Conservation (phyloP, 768 basidiomycete genomes). For the Termitomyces sp. region DNA sequence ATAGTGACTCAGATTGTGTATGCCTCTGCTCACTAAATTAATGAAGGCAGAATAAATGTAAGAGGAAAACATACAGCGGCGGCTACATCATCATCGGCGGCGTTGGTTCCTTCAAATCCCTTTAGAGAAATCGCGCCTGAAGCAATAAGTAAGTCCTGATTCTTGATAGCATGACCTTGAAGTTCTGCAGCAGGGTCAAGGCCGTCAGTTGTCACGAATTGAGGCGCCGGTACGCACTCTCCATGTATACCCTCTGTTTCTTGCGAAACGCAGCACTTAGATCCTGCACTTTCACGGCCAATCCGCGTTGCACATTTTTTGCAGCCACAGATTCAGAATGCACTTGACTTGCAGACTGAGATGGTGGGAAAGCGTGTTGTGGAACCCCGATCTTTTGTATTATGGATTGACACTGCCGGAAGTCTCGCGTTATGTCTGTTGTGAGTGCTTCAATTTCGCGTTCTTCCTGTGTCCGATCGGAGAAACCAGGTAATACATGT, state of each 20-base stretch:
- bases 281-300: slow-evolving; percentile 96
- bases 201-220: background rate
- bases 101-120: slow-evolving; percentile 77
- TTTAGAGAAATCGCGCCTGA: slow-evolving; percentile 77
- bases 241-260: slow-evolving; percentile 98
- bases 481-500: slow-evolving; percentile 92
- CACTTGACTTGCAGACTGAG: slow-evolving; percentile 30
- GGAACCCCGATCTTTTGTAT: slow-evolving; percentile 70
- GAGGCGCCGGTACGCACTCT: slow-evolving; percentile 59
- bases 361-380: slow-evolving; percentile 62
- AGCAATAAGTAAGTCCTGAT: slow-evolving; percentile 88
- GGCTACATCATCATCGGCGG: slow-evolving; percentile 86
- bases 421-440: slow-evolving; percentile 84
- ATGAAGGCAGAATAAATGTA: slow-evolving; percentile 6
- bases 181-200: slow-evolving; percentile 41
- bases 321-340: slow-evolving; percentile 59
- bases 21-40: slow-evolving; percentile 16
- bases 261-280: slow-evolving; percentile 89
- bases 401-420: slow-evolving; percentile 54
- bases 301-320: slow-evolving; percentile 91
- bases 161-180: slow-evolving; percentile 97
- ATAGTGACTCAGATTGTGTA: slow-evolving; percentile 28
- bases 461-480: slow-evolving; percentile 92
- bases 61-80: slow-evolving; percentile 59
- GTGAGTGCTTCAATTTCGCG: slow-evolving; percentile 87